Base-by-base conservation (phyloP, 176 grass and related monocot species). In the Zoysia pacifica region DNA sequence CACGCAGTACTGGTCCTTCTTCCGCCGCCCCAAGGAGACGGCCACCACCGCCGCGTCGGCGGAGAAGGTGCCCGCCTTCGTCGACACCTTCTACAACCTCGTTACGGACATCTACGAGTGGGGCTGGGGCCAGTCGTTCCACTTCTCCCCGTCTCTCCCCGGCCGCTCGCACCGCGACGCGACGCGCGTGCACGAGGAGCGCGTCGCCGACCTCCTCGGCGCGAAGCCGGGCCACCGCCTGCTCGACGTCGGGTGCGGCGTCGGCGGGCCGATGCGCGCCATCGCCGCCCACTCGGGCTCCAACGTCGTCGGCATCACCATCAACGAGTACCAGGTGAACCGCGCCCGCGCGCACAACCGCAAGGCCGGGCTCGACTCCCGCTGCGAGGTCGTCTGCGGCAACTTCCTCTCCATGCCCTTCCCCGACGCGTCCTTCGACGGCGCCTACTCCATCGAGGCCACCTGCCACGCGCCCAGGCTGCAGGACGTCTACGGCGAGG, bases 41-140 rank as follows among this genome's bases (percentile, higher is more conserved):
- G 94, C 88, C 60, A 46, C 86, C 69, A 66, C 77, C 40, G 74
- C 78, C 28, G 87, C 88, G 3, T 78, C 93, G 14, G 88, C 85
- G 10, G 91, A 94, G 69, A 87, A 87, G 74, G 92, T 98, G 44
- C 95, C 95, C 1, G 92, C 74, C 74, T 98, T 98, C 81, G 95
- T 98, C 77, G 95, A 98, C 71, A 98, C 95, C 81, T 98, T 94
- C 86, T 98, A 98, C 84, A 94, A 98, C 88, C 92, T 98, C 38
- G 95, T 98, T 74, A 98, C 95, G 66, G 95, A 98, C 86, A 98
- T 98, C 75, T 98, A 98, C 71, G 95, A 98, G 88, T 98, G 95
- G 95, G 95, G 95, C 0, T 98, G 92, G 95, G 95, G 95, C 61
- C 95, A 98, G 83, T 94, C 92, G 10, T 98, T 98, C 86, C 95